These are phyloP conservation scores for Dactylorhiza incarnata DNA, from an alignment of 106 monocot species.

Conservation along the genomic window DNA sequence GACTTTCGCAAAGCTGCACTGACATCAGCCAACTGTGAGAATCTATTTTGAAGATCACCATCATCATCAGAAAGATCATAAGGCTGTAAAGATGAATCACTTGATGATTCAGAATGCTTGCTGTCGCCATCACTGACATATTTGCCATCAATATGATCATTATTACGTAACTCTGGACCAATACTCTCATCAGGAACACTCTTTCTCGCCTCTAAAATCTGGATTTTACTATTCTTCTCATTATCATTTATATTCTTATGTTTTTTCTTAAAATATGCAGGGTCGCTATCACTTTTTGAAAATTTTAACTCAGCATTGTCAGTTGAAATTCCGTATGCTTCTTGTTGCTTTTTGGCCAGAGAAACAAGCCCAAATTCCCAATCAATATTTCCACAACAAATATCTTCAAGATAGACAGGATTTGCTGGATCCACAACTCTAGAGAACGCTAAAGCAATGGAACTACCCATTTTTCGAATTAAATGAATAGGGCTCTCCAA, in stretches of 20 bases:
- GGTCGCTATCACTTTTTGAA: slow-evolving; percentile 11
- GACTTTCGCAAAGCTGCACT: slow-evolving; percentile 67
- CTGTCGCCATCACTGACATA: slow-evolving; percentile 31
- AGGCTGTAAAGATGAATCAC: slow-evolving; percentile 82
- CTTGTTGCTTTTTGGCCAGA: slow-evolving; percentile 14
- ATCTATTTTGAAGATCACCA: slow-evolving; percentile 58
- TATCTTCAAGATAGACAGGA: slow-evolving; percentile 92
- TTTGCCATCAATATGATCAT: slow-evolving; percentile 9
- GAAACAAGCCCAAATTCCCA: slow-evolving; percentile 85
- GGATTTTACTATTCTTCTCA: slow-evolving; percentile 4
- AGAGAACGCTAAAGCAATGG: slow-evolving; percentile 88
- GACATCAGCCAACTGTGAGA: slow-evolving; percentile 67
- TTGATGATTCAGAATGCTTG: slow-evolving; percentile 53
- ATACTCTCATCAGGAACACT: slow-evolving; percentile 27
- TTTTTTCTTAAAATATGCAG: slow-evolving; percentile 13
- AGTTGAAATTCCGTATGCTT: slow-evolving; percentile 4
- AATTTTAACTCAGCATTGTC: slow-evolving; percentile 2
- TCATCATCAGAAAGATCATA: slow-evolving; percentile 96
- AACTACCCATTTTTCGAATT: slow-evolving; percentile 80
- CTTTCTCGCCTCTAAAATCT: slow-evolving; percentile 19
- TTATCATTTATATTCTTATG: slow-evolving; percentile 21
- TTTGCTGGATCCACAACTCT: slow-evolving; percentile 87
- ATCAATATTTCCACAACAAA: slow-evolving; percentile 51
- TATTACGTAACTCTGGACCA: slow-evolving; percentile 12
- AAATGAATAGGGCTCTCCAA: slow-evolving; percentile 91